Evolutionary conservation across 306 rosid genomes (phyloP).

Genomic region (Cucurbita maxima): DNA sequence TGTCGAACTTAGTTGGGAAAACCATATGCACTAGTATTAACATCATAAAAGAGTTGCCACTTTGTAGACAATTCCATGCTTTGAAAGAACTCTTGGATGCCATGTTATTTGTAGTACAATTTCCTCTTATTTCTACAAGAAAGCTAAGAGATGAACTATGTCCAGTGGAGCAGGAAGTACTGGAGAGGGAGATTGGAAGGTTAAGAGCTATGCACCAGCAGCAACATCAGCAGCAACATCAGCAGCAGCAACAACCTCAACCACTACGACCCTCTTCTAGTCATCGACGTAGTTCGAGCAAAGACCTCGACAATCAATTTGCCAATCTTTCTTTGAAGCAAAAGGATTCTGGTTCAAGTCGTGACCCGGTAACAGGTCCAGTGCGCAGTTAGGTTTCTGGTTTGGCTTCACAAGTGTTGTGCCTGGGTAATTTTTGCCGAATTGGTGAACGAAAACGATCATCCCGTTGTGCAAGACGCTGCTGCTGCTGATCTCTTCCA

Average conservation of each 20-base stretch:
- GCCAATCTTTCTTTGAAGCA: slow-evolving; percentile 77
- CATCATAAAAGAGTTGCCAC: background rate
- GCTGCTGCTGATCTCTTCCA: slow-evolving; percentile 7
- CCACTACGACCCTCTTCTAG: slow-evolving; percentile 43
- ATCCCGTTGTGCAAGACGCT: background rate
- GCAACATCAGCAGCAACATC: slow-evolving; percentile 49
- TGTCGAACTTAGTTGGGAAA: background rate
- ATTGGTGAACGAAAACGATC: slow-evolving; percentile 3
- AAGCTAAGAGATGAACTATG: slow-evolving; percentile 28
- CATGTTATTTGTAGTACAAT: background rate
- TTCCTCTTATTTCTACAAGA: background rate
- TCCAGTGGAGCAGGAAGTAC: slow-evolving; percentile 98
- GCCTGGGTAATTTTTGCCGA: slow-evolving; percentile 17
- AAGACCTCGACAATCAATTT: slow-evolving; percentile 84
- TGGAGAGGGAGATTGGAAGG: slow-evolving; percentile 97
- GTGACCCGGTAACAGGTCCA: slow-evolving; percentile 60
- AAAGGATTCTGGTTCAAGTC: slow-evolving; percentile 68
- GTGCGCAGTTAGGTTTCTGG: slow-evolving; percentile 46
- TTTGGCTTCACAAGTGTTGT: slow-evolving; percentile 23
- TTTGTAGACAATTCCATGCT: background rate
- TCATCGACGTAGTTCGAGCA: slow-evolving; percentile 74
- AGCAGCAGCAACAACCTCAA: slow-evolving; percentile 29
- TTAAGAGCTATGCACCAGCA: slow-evolving; percentile 60
- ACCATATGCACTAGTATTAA: background rate
- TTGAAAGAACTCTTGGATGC: background rate